phyloP scores from a whole-genome alignment of 495 filamentous ascomycete species.

The Amphirosellinia nigrospora region DNA sequence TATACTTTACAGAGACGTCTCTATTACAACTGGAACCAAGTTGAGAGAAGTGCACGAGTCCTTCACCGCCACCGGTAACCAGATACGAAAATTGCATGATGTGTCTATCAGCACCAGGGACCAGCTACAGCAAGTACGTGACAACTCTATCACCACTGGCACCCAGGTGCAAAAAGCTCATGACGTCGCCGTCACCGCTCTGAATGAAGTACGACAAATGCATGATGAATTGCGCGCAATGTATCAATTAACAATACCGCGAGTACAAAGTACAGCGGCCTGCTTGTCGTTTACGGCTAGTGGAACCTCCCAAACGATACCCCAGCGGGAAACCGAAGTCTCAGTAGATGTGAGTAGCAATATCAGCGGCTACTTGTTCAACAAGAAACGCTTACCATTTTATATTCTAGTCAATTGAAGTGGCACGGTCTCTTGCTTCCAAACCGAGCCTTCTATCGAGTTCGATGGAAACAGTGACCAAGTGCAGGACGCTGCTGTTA shows the following conservation, averaged over 20 bases:
- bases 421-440: not conserved
- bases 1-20: not conserved
- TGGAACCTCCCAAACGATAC: not conserved
- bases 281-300: not conserved
- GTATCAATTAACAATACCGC: not conserved
- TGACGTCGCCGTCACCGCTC: not conserved
- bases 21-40: not conserved
- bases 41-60: not conserved
- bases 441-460: conserved; percentile 15
- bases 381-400: not conserved
- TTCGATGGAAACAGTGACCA: not conserved
- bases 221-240: not conserved
- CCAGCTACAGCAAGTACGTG: not conserved
- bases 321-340: not conserved
- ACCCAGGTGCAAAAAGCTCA: not conserved
- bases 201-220: not conserved
- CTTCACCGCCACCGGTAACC: not conserved
- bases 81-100: not conserved
- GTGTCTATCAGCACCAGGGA: not conserved
- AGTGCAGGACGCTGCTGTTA: not conserved
- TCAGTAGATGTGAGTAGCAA: not conserved
- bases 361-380: not conserved
- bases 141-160: not conserved
- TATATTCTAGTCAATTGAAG: conserved; percentile 5
- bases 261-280: not conserved